These are phyloP conservation scores for Paraconiothyrium sp. DNA, from an alignment of 2,329 filamentous ascomycete species.

Conservation along the genomic window DNA sequence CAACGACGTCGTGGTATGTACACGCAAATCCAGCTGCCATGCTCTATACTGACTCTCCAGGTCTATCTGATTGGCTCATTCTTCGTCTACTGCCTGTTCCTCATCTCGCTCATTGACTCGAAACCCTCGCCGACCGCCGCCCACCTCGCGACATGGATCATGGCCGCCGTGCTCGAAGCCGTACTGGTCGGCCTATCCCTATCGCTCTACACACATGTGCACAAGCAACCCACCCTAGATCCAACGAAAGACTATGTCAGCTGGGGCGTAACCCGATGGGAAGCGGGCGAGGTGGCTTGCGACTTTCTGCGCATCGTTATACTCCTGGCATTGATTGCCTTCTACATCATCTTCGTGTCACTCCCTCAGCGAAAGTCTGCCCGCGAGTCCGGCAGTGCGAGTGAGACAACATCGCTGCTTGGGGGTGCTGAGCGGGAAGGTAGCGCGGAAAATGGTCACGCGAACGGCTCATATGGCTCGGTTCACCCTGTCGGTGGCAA, in stretches of 20 bases:
- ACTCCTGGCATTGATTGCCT: slow-evolving; percentile 65
- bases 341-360: slow-evolving; percentile 68
- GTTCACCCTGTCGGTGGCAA: slow-evolving; percentile 54
- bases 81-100: slow-evolving; percentile 85
- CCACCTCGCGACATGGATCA: slow-evolving; percentile 81
- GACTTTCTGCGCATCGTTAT: slow-evolving; percentile 75
- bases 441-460: slow-evolving; percentile 58
- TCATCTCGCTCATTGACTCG: slow-evolving; percentile 87
- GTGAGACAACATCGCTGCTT: slow-evolving; percentile 73
- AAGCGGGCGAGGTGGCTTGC: slow-evolving; percentile 71
- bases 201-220: slow-evolving; percentile 72
- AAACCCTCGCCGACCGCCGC: slow-evolving; percentile 80
- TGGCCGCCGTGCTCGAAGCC: slow-evolving; percentile 77
- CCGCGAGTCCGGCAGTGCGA: slow-evolving; percentile 40
- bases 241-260: slow-evolving; percentile 30
- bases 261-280: slow-evolving; percentile 64
- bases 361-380: slow-evolving; percentile 32
- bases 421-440: slow-evolving; percentile 57
- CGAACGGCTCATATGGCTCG: slow-evolving; percentile 64
- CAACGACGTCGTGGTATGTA: slow-evolving; percentile 76
- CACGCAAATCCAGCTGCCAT: slow-evolving; percentile 14
- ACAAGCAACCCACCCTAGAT: slow-evolving; percentile 68
- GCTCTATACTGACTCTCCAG: slow-evolving; percentile 57
- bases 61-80: slow-evolving; percentile 86
- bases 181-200: slow-evolving; percentile 75